Evolutionary conservation across 2,329 filamentous ascomycete species (phyloP).

Genomic region (Aspergillus terreus): DNA sequence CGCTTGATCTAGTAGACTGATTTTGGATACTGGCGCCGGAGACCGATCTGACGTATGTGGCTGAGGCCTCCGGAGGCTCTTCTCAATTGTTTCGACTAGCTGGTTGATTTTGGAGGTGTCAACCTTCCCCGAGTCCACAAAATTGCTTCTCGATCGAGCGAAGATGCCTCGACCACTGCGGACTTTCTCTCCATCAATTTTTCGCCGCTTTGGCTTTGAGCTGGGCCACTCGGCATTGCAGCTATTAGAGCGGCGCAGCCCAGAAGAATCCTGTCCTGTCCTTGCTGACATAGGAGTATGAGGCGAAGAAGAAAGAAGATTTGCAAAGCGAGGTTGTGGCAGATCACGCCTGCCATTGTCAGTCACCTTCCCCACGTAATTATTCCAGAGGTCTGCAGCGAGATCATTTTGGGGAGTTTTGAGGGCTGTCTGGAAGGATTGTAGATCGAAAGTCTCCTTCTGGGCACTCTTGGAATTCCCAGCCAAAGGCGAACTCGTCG

Average conservation of each 20-base stretch:
- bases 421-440: conserved; percentile 56
- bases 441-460: conserved; percentile 53
- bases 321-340: conserved; percentile 56
- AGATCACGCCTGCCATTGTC: conserved; percentile 45
- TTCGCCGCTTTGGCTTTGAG: conserved; percentile 60
- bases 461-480: conserved; percentile 33
- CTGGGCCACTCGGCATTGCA: conserved; percentile 67
- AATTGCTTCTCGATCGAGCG: conserved; percentile 38
- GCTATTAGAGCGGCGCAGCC: conserved; percentile 63
- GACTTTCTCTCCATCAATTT: conserved; percentile 47
- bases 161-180: conserved; percentile 48
- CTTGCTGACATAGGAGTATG: conserved; percentile 54
- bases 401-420: conserved; percentile 69
- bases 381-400: conserved; percentile 72
- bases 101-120: conserved; percentile 50
- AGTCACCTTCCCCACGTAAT: conserved; percentile 58
- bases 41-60: conserved; percentile 41
- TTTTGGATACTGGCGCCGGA: conserved; percentile 35
- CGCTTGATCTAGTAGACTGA: conserved; percentile 27
- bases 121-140: conserved; percentile 34
- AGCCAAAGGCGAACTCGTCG: conserved; percentile 62
- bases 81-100: conserved; percentile 64
- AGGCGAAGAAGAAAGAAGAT: conserved; percentile 68
- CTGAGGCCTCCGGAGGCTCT: conserved; percentile 42
- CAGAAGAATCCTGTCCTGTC: conserved; percentile 43